These are phyloP conservation scores for Zopfia rhizophila DNA, from an alignment of 2,329 filamentous ascomycete genomes.

Conservation along the genomic window DNA sequence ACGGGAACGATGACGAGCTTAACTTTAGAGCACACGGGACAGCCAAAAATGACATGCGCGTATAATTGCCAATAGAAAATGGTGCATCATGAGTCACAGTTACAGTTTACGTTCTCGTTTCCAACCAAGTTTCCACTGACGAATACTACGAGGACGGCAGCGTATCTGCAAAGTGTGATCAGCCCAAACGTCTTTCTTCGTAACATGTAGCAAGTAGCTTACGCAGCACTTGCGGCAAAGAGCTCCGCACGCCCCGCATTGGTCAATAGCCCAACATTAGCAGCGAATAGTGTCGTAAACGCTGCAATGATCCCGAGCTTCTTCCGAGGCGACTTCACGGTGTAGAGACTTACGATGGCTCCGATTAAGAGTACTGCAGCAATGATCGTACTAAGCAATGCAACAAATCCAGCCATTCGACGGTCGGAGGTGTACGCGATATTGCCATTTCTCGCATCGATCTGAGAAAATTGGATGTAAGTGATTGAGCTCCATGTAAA, in stretches of 20 bases:
- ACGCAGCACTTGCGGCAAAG: constrained; percentile 29
- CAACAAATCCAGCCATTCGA: constrained; percentile 18
- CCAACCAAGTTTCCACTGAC: constrained; percentile 9
- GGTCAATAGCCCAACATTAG: constrained; percentile 24
- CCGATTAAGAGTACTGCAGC: constrained; percentile 27
- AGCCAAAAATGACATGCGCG: no score
- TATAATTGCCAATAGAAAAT: no score
- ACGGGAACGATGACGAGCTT: no score
- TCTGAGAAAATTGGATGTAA: not conserved
- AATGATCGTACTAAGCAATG: constrained; percentile 24
- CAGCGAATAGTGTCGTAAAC: constrained; percentile 28
- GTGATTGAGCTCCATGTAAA: not conserved
- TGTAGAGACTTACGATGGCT: constrained; percentile 25
- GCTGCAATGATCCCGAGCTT: constrained; percentile 17
- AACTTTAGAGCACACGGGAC: no score
- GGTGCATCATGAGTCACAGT: no score
- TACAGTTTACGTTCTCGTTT: no score
- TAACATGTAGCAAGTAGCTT: no score
- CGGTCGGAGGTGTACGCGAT: constrained; percentile 26
- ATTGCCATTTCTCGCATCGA: not conserved
- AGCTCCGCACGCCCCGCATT: constrained; percentile 29
- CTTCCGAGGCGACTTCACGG: constrained; percentile 13
- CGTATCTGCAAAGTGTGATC: no score
- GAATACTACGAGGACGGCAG: constrained; percentile 5
- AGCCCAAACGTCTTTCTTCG: no score